These are phyloP conservation scores for Aspergillus aculeatus DNA, from an alignment of 2,329 filamentous ascomycete genomes.

Conservation along the genomic window DNA sequence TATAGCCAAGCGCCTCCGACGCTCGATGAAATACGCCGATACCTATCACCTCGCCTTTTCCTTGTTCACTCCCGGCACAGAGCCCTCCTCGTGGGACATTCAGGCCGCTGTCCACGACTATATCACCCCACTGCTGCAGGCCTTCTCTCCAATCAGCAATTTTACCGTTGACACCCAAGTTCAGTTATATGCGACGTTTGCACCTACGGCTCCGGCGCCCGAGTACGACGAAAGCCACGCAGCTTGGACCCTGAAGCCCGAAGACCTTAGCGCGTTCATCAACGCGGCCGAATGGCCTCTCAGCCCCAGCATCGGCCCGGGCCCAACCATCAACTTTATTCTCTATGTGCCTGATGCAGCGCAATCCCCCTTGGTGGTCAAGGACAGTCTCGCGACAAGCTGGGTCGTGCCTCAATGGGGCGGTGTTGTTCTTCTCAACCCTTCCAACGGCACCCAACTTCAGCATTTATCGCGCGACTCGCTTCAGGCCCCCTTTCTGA, in stretches of 20 bases:
- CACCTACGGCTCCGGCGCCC: constrained; percentile 60
- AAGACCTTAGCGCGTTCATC: constrained; percentile 90
- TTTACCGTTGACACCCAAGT: constrained; percentile 97
- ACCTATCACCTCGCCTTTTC: constrained; percentile 97
- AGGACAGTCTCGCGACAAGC: constrained; percentile 64
- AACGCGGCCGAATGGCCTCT: constrained; percentile 98
- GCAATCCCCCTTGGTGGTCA: constrained; percentile 60
- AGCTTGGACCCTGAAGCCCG: constrained; percentile 70
- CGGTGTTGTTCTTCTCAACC: constrained; percentile 68
- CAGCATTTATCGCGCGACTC: constrained; percentile 60
- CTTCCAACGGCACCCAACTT: constrained; percentile 40
- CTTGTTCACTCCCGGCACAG: constrained; percentile 75
- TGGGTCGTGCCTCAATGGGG: constrained; percentile 99
- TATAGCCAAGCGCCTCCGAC: constrained; percentile 68
- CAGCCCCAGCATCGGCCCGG: constrained; percentile 86
- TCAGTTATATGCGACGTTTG: constrained; percentile 78
- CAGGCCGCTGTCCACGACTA: constrained; percentile 77
- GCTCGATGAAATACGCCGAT: constrained; percentile 85
- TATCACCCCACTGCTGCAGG: constrained; percentile 75
- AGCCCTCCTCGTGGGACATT: constrained; percentile 88
- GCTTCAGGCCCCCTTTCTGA: constrained; percentile 78
- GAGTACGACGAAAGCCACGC: constrained; percentile 54
- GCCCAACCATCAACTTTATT: constrained; percentile 94
- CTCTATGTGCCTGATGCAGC: constrained; percentile 77
- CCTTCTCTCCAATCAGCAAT: constrained; percentile 80